Percentiles rank a stretch among this genome's conserved stretches.
Conservation (phyloP, 768 basidiomycete species). For the Auriscalpium vulgare region DNA sequence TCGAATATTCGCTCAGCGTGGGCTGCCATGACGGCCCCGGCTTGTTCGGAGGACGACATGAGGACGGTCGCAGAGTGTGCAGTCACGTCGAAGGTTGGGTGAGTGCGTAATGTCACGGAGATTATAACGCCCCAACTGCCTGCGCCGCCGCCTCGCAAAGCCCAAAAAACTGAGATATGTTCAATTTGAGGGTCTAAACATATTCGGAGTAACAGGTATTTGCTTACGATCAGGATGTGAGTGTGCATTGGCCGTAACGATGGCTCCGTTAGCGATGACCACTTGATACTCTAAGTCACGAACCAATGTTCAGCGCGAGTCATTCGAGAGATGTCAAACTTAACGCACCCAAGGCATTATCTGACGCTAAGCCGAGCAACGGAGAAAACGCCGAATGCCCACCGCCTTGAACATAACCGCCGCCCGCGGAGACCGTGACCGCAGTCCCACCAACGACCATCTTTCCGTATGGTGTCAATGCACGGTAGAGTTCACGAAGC, state of each 20-base stretch:
- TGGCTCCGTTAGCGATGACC: neutral
- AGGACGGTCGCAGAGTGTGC: conserved; percentile 14
- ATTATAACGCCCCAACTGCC: conserved; percentile 32
- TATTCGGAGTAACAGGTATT: neutral
- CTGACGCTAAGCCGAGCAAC: conserved; percentile 17
- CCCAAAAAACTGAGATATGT: neutral
- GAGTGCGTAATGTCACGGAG: conserved; percentile 27
- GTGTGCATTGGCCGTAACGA: conserved; percentile 9
- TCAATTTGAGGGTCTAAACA: neutral
- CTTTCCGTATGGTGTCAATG: conserved; percentile 10
- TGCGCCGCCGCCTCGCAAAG: conserved; percentile 8
- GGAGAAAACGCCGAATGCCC: conserved; percentile 19
- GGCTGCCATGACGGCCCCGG: conserved; percentile 19
- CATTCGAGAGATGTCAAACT: neutral
- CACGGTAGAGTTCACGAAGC: conserved; percentile 12
- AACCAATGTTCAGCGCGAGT: neutral
- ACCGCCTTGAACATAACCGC: conserved; percentile 20
- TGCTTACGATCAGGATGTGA: neutral
- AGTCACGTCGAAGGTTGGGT: conserved; percentile 27
- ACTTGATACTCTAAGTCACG: conserved; percentile 1
- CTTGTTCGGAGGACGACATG: conserved; percentile 13
- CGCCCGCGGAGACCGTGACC: conserved; percentile 15
- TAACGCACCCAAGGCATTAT: conserved; percentile 17
- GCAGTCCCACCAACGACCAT: conserved; percentile 18
- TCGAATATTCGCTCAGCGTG: conserved; percentile 30